Conservation (phyloP, 208 protist genomes). For the Crithidia fasciculata region DNA sequence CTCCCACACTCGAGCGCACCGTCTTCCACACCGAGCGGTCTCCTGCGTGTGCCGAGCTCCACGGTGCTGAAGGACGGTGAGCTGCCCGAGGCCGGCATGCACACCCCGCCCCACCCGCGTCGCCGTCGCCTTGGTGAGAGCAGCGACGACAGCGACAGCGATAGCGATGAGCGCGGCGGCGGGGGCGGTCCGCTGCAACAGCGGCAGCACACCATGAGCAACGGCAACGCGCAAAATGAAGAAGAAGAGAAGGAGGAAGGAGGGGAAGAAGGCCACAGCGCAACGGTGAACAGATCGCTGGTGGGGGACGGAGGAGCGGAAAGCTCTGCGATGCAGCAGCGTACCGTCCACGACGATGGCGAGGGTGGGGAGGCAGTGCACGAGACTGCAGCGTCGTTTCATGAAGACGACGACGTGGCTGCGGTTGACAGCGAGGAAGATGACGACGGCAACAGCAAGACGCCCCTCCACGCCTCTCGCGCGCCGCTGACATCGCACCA, state of each 20-base stretch:
- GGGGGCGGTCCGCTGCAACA: neutral
- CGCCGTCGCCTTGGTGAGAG: constrained; percentile 21
- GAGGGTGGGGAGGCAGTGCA: no score
- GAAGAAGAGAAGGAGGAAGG: neutral
- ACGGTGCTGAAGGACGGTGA: constrained; percentile 22
- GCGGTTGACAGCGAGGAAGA: neutral
- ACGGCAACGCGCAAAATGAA: neutral
- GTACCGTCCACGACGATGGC: no score
- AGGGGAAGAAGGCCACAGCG: no score
- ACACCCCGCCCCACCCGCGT: constrained; percentile 6
- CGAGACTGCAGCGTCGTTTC: no score
- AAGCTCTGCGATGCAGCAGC: no score
- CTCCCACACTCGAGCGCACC: neutral
- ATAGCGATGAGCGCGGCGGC: neutral
- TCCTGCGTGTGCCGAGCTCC: constrained; percentile 24
- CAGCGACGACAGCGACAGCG: constrained; percentile 1
- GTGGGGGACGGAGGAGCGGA: no score
- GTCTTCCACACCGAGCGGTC: neutral
- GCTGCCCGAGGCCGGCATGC: constrained; percentile 24
- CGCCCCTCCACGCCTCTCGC: no score
- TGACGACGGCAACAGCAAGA: neutral
- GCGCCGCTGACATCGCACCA: no score
- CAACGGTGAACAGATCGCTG: neutral
- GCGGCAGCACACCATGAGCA: neutral
- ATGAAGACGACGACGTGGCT: no score